Evolutionary conservation across 257 asterid genomes (phyloP).

Genomic region (Pogostemon cablin): DNA sequence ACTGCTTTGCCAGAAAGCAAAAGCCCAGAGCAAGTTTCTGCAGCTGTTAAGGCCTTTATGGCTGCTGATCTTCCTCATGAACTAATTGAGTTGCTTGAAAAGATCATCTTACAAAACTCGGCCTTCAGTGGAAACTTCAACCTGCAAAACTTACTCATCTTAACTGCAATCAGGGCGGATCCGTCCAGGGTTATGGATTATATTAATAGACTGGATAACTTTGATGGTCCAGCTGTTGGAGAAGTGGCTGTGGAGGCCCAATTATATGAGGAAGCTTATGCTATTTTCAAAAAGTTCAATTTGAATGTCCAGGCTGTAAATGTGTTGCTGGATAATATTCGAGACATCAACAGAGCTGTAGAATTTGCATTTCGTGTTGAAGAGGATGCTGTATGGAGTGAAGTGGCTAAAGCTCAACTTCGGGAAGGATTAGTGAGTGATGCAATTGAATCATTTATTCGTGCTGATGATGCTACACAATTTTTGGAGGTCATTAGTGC

Average conservation of each 20-base stretch:
- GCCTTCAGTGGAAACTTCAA: conserved; percentile 99
- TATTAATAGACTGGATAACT: conserved; percentile 92
- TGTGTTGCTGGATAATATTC: conserved; percentile 86
- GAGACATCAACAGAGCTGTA: conserved; percentile 91
- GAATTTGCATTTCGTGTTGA: conserved; percentile 99
- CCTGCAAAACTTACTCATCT: conserved; percentile 87
- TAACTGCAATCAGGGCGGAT: conserved; percentile 98
- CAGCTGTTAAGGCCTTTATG: conserved; percentile 99
- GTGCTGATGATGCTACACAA: conserved; percentile 92
- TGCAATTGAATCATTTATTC: conserved; percentile 96
- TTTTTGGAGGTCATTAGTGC: conserved; percentile 91
- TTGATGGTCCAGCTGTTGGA: conserved; percentile 99
- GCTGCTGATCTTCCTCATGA: conserved; percentile 99
- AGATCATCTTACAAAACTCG: conserved; percentile 96
- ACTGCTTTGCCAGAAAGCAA: conserved; percentile 99
- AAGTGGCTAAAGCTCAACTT: conserved; percentile 96
- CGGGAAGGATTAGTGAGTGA: conserved; percentile 97
- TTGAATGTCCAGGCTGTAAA: conserved; percentile 98
- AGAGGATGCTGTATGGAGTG: conserved; percentile 99
- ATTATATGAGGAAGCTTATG: conserved; percentile 91
- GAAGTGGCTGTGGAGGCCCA: conserved; percentile 98
- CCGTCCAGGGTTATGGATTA: conserved; percentile 98
- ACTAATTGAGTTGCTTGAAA: conserved; percentile 95
- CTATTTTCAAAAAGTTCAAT: conserved; percentile 95
- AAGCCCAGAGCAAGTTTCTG: conserved; percentile 99